Base-by-base conservation (phyloP, 768 basidiomycete species). In the Pisolithus sp. region DNA sequence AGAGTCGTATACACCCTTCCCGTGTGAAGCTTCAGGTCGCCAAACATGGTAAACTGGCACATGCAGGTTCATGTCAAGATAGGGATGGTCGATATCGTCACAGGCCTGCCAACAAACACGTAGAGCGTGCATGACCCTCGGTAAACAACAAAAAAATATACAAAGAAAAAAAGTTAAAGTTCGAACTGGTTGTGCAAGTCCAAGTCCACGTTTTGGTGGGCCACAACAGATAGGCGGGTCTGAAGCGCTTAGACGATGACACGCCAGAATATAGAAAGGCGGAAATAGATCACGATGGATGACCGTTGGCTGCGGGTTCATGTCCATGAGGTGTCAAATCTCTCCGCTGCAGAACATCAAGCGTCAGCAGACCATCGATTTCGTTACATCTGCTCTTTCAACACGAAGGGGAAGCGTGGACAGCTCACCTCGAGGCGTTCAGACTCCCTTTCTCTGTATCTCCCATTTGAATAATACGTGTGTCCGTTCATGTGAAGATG, bases 401-500 rank as follows among this genome's bases (percentile, higher is more conserved):
- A 49, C 42, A 20, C 13, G 5, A 23, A 15, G 34, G 30, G 40
- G 4, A 43, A 4, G 44, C 20, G 17, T 21, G 31, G 20, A 31
- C 10, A 18, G n/a, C 56, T 13, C 26, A 57, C 59, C 55, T 67
- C 57, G 3, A 42, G 34, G 51, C 51, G 52, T 26, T 65, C 65
- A 5, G 61, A 55, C 20, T 68, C 67, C 40, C 57, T 48, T 23
- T 62, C 58, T 10, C 56, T 47, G 41, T 68, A 63, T 50, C 61
- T 56, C 48, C 67, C 67, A 17, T 69, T 63, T 49, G 47, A 30
- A 50, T 63, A 48, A 31, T 62, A 58, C 5, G 31, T 41, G 34
- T 67, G 62, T 0, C 66, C 65, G 7, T 67, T 68, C 47, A 8
- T 55, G 18, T 66, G 57, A 36, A 50, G 59, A 39, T 21, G 37